These are phyloP conservation scores for Sergeia podlipaevii DNA, from an alignment of 208 protist species.

Conservation along the genomic window DNA sequence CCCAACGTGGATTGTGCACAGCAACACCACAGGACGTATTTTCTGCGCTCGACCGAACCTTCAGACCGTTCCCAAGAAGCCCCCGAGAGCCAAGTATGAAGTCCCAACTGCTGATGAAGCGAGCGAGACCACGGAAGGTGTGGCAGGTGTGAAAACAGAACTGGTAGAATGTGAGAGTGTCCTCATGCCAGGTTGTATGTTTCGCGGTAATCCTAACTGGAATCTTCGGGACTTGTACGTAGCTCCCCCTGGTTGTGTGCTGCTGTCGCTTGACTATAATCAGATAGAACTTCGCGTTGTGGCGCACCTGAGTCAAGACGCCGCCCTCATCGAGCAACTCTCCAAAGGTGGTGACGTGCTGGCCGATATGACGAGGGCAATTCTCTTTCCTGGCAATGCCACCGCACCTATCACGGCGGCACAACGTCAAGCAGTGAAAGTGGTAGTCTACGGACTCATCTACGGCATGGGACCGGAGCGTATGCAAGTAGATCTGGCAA, in stretches of 20 bases:
- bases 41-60: constrained; percentile 59
- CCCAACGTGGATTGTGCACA: constrained; percentile 61
- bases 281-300: constrained; percentile 84
- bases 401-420: constrained; percentile 19
- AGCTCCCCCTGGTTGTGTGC: constrained; percentile 52
- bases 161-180: too few species aligned
- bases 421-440: constrained; percentile 64
- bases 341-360: constrained; percentile 39
- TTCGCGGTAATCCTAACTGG: constrained; percentile 38
- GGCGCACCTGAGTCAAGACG: constrained; percentile 68
- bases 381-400: constrained; percentile 20
- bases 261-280: constrained; percentile 80
- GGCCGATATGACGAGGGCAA: constrained; percentile 28
- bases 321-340: constrained; percentile 45
- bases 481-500: constrained; percentile 27
- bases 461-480: constrained; percentile 84
- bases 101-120: not conserved
- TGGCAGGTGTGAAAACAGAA: too few species aligned
- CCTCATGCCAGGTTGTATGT: too few species aligned
- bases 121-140: not conserved
- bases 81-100: constrained; percentile 16
- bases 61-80: constrained; percentile 55
- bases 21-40: constrained; percentile 50
- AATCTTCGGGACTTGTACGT: constrained; percentile 65
- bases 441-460: constrained; percentile 86